These are phyloP conservation scores for Pythium grandisporangium DNA, from an alignment of 352 stramenopile species.

Conservation along the genomic window DNA sequence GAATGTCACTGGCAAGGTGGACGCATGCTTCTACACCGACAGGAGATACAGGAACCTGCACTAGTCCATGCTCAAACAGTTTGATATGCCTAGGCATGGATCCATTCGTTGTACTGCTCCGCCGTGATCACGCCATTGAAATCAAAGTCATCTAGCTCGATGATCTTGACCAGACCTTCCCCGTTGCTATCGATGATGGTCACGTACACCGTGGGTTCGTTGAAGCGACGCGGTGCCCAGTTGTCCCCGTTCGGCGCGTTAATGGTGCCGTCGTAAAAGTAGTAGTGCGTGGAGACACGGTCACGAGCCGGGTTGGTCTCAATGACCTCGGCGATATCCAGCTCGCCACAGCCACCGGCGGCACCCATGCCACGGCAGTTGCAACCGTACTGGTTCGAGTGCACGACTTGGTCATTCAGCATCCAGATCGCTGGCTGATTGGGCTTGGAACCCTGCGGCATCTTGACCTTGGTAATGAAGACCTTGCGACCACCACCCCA, in stretches of 20 bases:
- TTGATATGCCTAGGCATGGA: too few relatives aligned
- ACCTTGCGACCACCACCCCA: slow-evolving; percentile 55
- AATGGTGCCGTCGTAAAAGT: slow-evolving; percentile 41
- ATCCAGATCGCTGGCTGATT: slow-evolving; percentile 54
- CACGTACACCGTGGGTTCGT: slow-evolving; percentile 35
- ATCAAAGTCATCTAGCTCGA: slow-evolving; percentile 43
- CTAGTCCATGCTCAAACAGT: too few relatives aligned
- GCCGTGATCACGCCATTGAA: too few relatives aligned
- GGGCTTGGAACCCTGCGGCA: slow-evolving; percentile 20
- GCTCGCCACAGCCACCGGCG: slow-evolving; percentile 45
- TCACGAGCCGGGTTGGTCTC: slow-evolving; percentile 20
- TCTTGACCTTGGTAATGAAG: slow-evolving; percentile 53
- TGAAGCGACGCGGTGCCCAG: slow-evolving; percentile 25
- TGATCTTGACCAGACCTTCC: slow-evolving; percentile 48
- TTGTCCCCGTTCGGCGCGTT: slow-evolving; percentile 27
- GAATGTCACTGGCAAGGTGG: too few relatives aligned
- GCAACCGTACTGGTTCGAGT: slow-evolving; percentile 47
- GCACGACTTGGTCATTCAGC: slow-evolving; percentile 42
- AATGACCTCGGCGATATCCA: slow-evolving; percentile 63
- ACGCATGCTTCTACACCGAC: too few relatives aligned
- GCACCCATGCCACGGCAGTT: slow-evolving; percentile 55
- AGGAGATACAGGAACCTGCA: too few relatives aligned
- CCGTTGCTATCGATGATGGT: slow-evolving; percentile 45
- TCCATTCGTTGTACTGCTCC: too few relatives aligned
- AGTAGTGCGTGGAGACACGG: slow-evolving; percentile 51